phyloP scores from a whole-genome alignment of 2,329 filamentous ascomycete species.

The Stylonectria norvegica region DNA sequence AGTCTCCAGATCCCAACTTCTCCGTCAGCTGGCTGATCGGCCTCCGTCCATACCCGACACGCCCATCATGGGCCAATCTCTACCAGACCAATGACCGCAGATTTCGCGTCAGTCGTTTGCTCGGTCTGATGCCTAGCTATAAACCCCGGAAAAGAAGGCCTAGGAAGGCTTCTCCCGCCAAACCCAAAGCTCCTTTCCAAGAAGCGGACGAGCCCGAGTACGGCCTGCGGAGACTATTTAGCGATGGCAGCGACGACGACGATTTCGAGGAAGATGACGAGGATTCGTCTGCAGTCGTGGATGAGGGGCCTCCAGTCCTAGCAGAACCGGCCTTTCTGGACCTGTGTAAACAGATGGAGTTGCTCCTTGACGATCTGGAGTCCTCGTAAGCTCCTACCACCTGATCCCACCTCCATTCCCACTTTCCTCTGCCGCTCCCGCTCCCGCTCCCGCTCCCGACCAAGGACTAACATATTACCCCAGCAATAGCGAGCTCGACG shows the following conservation, averaged over 20 bases:
- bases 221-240: constrained; percentile 23
- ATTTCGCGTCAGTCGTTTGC: constrained; percentile 29
- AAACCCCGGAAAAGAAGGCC: constrained; percentile 22
- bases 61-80: constrained; percentile 24
- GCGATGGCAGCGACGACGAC: constrained; percentile 21
- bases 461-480: too few species aligned
- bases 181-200: constrained; percentile 6
- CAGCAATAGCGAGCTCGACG: too few species aligned
- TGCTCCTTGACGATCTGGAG: constrained; percentile 31
- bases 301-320: constrained; percentile 20
- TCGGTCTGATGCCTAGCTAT: constrained; percentile 25
- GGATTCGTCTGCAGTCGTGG: constrained; percentile 8
- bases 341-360: constrained; percentile 26
- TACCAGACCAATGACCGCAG: constrained; percentile 26
- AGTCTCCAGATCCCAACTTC: constrained; percentile 26
- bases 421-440: too few species aligned
- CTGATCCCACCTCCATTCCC: too few species aligned
- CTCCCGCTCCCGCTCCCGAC: too few species aligned
- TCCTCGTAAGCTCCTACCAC: too few species aligned
- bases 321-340: constrained; percentile 27
- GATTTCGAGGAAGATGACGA: constrained; percentile 16
- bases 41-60: constrained; percentile 22
- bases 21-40: constrained; percentile 29
- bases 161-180: constrained; percentile 15
- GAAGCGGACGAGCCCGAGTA: constrained; percentile 10